Base-by-base conservation (phyloP, 2,329 filamentous ascomycete genomes). In the Penicillium sp. region DNA sequence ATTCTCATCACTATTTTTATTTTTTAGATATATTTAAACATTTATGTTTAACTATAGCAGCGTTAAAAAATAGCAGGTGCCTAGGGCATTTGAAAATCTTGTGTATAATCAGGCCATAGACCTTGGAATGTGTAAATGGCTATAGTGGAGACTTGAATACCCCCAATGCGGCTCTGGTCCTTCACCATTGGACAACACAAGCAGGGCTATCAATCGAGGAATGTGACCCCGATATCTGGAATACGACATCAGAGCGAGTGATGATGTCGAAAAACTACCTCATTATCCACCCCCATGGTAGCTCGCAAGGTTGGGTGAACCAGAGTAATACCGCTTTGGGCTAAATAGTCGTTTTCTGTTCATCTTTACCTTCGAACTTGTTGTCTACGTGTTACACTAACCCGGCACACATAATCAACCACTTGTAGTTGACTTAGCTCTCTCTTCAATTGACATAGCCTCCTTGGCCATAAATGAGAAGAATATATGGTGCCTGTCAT, bases 221-320 rank as follows among this genome's bases (percentile, higher is more conserved):
- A 63, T 63, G 59, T 42, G 58, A 61, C 59, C 50, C 33, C 40
- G 44, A 25, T 47, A 30, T 16, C 25, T 50, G 56, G 51, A 62
- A 62, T 62, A 58, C 36, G 45, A 56, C 51, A 35, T 48, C 26
- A 25, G 22, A 30, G 17, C 17, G 25, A n/a, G 36, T 44, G 31
- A 51, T 52, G 47, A 58, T 58, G 52, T 56, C 38, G 33, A 28
- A 38, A 4, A 12, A 31, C 3, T 14, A 12, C 25, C 11, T 55
- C n/a, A 16, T 5, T 10, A 36, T 44, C 38, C 42, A 37, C 25
- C 28, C 16, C 37, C 11, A 25, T 33, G 17, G 31, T n/a, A 50
- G 22, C 33, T 50, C 7, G 19, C 17, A 38, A 43, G 3, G 9
- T 2, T 12, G 2, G 44, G 12, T 35, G 35, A 1, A n/a, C 22